phyloP scores from a whole-genome alignment of 306 rosid species.

The Glycine latifolia region DNA sequence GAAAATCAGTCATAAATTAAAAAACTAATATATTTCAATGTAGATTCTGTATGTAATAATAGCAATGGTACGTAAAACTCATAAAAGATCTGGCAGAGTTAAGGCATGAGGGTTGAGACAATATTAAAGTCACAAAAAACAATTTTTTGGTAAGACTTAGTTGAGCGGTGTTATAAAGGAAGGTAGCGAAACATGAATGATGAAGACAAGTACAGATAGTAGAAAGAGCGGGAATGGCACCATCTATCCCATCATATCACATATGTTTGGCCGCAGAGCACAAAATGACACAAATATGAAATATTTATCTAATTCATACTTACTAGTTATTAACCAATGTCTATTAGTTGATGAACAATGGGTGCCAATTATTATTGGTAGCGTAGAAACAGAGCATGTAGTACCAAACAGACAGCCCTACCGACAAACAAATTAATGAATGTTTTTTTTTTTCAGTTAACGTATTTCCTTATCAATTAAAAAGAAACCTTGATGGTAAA shows the following conservation, averaged over 20 bases:
- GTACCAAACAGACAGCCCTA: conserved; percentile 37
- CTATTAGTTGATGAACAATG: neutral
- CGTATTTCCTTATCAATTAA: neutral
- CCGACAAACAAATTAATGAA: conserved; percentile 43
- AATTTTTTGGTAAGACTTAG: neutral
- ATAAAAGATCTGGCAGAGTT: neutral
- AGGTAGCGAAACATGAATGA: too few relatives aligned
- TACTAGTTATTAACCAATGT: too few relatives aligned
- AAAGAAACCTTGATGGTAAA: conserved; percentile 26
- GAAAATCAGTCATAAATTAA: neutral
- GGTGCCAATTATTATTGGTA: conserved; percentile 5
- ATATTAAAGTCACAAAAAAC: neutral
- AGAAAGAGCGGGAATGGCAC: too few relatives aligned
- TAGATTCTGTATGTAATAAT: neutral
- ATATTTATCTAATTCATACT: conserved; percentile 1
- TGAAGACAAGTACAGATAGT: neutral
- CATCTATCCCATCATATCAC: neutral
- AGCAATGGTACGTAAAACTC: neutral
- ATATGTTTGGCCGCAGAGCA: neutral
- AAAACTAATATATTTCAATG: neutral
- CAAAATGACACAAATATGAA: neutral
- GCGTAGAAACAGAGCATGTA: conserved; percentile 19
- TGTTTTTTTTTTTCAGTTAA: too few relatives aligned
- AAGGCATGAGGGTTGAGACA: neutral
- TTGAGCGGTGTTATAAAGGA: neutral